Base-by-base conservation (phyloP, 768 basidiomycete genomes). In the Leccinum incarnatum region DNA sequence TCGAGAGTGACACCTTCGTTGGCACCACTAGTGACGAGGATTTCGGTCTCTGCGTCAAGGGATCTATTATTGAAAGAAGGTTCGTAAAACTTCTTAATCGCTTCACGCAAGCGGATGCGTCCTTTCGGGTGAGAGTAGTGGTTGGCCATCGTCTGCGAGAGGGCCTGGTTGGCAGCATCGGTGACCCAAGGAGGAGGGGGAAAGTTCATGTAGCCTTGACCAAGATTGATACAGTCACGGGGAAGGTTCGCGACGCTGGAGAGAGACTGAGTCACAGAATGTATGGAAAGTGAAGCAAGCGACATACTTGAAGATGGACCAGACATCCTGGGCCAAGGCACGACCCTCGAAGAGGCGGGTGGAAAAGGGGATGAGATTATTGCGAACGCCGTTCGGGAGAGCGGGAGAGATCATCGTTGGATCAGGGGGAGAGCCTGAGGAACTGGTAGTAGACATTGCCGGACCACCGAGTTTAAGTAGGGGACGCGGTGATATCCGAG, bases 151-250 rank as follows among this genome's bases (percentile, higher is more conserved):
- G 91, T 81, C 19, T 74, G 70, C 46, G 75, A 75, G 45, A 95
- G 76, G 0, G 93, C 93, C 21, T 82, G 78, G 51, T 84, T 79
- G 4, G 91, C 93, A 1, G 88, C 89, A 19, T 87, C 78, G 45
- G 79, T 83, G 57, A 95, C 81, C 88, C 91, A 95, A 58, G 79
- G 66, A 2, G 93, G 92, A 15, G 93, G 93, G 1, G 85, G 72
- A 70, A 95, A 95, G 78, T 94, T 94, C 93, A 95, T 95, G 75
- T 93, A 95, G 4, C 89, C 89, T 72, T 88, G 96, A 4, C 96
- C 96, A 47, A 99, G 87, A 75, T 99, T 99, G 70, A 99, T 90
- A 63, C 93, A 93, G 70, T 98, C 93, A 10, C 83, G 62, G 0
- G 96, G 96, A 62, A 98, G 81, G 68, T 97, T 96, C 45, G 81